A percentile compares a stretch with the other conserved stretches of the same genome.
Evolutionary conservation across 148 eudicot genomes (phyloP).

Genomic region (Amaranthus cruentus): DNA sequence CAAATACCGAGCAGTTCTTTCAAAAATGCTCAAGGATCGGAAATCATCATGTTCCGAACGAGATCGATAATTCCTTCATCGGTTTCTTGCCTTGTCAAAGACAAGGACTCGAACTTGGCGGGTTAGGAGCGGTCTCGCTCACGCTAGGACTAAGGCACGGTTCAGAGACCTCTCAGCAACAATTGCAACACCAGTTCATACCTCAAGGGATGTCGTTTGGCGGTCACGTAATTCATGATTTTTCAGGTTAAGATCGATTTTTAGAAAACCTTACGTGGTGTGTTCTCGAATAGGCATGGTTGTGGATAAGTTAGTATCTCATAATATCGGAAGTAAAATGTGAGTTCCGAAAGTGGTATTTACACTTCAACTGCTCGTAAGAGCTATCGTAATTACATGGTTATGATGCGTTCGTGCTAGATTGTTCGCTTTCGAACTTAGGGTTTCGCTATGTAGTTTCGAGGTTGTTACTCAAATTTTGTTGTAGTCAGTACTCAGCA

Average conservation of each 20-base stretch:
- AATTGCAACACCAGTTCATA: conserved; percentile 34
- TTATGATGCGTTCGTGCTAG: neutral
- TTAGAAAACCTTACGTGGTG: neutral
- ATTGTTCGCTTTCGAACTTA: neutral
- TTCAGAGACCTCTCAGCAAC: conserved; percentile 42
- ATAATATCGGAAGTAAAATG: neutral
- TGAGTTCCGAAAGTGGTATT: neutral
- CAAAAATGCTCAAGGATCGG: conserved; percentile 44
- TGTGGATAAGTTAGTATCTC: neutral
- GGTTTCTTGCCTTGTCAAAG: conserved; percentile 40
- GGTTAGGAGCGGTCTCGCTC: conserved; percentile 47
- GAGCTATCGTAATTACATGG: neutral
- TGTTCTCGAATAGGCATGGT: neutral
- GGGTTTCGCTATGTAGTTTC: neutral
- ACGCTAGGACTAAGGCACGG: conserved; percentile 67
- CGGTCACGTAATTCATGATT: conserved; percentile 51
- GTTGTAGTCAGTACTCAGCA: neutral
- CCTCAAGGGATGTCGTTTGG: conserved; percentile 46
- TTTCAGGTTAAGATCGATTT: conserved; percentile 30
- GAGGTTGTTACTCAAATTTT: neutral
- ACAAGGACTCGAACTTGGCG: conserved; percentile 45
- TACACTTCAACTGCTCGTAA: neutral
- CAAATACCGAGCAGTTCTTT: conserved; percentile 28
- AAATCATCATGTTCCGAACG: conserved; percentile 27
- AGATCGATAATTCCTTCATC: conserved; percentile 40